Evolutionary conservation across 768 basidiomycete species (phyloP).

Genomic region (Tricholoma bakamatsutake): DNA sequence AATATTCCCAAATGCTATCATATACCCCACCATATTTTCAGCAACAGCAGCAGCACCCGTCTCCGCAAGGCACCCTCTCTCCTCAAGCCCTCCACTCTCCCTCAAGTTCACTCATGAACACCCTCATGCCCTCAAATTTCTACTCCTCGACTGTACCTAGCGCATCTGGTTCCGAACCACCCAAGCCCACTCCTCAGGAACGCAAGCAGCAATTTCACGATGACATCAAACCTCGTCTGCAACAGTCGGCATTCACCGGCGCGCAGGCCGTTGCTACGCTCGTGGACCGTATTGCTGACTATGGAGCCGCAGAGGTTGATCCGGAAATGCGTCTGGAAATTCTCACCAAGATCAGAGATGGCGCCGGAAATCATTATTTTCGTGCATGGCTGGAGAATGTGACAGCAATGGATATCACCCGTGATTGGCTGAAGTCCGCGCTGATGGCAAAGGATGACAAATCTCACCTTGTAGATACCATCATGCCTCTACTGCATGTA

Average conservation of each 20-base stretch:
- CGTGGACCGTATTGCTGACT: constrained; percentile 51
- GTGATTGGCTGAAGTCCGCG: constrained; percentile 77
- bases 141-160: constrained; percentile 22
- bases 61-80: constrained; percentile 58
- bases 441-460: constrained; percentile 50
- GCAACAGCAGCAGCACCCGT: constrained; percentile 26
- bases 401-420: constrained; percentile 68
- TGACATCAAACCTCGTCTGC: constrained; percentile 51
- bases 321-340: constrained; percentile 64
- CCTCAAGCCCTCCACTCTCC: constrained; percentile 66
- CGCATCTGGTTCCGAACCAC: constrained; percentile 16
- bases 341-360: constrained; percentile 74
- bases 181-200: constrained; percentile 40
- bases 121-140: constrained; percentile 26
- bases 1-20: constrained; percentile 36
- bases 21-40: constrained; percentile 20
- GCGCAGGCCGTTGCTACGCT: constrained; percentile 64
- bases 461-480: constrained; percentile 56
- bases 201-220: constrained; percentile 49
- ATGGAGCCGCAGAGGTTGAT: constrained; percentile 61
- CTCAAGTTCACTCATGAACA: constrained; percentile 38
- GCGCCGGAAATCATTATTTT: constrained; percentile 82
- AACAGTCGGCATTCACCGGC: constrained; percentile 55
- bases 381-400: constrained; percentile 80
- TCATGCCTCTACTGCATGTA: constrained; percentile 85